A percentile compares a stretch with the other conserved stretches of the same genome.
These are phyloP conservation scores for Metarhizium rileyi DNA, from an alignment of 2,329 filamentous ascomycete species.

Conservation along the genomic window DNA sequence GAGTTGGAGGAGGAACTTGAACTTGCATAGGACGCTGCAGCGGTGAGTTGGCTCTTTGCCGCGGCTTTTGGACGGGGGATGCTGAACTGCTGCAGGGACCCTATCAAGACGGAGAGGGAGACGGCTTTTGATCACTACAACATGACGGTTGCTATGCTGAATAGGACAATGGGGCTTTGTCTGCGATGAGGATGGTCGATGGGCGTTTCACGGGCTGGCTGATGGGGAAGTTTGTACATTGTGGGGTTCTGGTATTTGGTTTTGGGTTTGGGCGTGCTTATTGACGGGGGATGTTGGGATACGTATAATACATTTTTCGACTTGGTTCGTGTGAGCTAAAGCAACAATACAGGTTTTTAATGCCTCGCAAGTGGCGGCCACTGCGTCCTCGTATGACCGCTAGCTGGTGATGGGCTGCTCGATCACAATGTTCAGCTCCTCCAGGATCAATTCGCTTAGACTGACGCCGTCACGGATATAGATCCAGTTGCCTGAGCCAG, in stretches of 20 bases:
- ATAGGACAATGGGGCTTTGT: constrained; percentile 61
- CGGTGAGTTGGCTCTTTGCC: constrained; percentile 14
- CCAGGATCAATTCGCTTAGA: constrained; percentile 60
- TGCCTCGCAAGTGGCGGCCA: neutral
- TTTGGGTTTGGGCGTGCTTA: neutral
- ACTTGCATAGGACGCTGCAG: constrained; percentile 12
- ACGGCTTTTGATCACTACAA: constrained; percentile 52
- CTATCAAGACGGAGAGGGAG: constrained; percentile 12
- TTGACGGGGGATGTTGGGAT: neutral
- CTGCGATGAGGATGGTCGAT: constrained; percentile 32
- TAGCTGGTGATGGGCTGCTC: constrained; percentile 19
- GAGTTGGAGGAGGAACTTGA: constrained; percentile 13
- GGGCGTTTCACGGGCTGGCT: neutral
- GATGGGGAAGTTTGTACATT: too few relatives aligned
- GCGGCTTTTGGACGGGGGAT: neutral
- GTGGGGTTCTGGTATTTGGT: neutral
- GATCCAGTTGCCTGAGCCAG: constrained; percentile 68
- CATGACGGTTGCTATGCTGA: constrained; percentile 62
- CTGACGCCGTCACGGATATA: constrained; percentile 77
- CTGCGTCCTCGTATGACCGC: neutral
- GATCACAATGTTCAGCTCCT: constrained; percentile 65
- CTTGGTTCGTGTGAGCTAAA: neutral
- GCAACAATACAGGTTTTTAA: neutral
- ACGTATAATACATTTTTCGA: too few relatives aligned
- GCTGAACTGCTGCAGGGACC: constrained; percentile 8